Evolutionary conservation across 441 rosid species (phyloP).

Genomic region (Syzygium malaccense): DNA sequence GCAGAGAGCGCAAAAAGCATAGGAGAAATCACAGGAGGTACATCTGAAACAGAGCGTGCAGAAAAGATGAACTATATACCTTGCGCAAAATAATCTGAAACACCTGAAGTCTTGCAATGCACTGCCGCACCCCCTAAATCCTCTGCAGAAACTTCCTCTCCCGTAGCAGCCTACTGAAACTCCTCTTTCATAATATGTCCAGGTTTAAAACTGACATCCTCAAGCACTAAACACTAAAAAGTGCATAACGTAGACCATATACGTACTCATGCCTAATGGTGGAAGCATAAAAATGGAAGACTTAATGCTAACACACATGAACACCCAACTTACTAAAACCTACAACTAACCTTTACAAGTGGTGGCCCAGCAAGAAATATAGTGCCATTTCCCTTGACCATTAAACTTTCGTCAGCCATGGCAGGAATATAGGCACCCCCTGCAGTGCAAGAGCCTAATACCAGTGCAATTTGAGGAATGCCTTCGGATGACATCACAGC

Average conservation of each 20-base stretch:
- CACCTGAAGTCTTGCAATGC: conserved; percentile 96
- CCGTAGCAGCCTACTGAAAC: conserved; percentile 88
- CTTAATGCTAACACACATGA: background rate
- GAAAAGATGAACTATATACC: conserved; percentile 28
- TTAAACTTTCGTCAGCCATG: conserved; percentile 98
- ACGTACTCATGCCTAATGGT: background rate
- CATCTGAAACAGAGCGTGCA: background rate
- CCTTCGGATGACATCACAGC: conserved; percentile 95
- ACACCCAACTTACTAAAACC: background rate
- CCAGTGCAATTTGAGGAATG: conserved; percentile 92
- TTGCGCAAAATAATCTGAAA: conserved; percentile 97
- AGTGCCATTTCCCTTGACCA: conserved; percentile 98
- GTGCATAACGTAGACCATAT: background rate
- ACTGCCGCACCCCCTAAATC: conserved; percentile 89
- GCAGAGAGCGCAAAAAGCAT: background rate
- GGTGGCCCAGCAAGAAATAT: conserved; percentile 98
- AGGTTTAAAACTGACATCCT: background rate
- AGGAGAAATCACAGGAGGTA: conserved; percentile 10
- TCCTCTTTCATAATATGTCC: conserved; percentile 22
- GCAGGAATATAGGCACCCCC: conserved; percentile 99
- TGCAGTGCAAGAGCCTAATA: conserved; percentile 93
- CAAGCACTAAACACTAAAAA: background rate
- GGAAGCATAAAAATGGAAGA: background rate
- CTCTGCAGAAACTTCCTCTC: conserved; percentile 96
- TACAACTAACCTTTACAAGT: conserved; percentile 71